phyloP scores from a whole-genome alignment of 306 rosid species.

The Potentilla sterilis region DNA sequence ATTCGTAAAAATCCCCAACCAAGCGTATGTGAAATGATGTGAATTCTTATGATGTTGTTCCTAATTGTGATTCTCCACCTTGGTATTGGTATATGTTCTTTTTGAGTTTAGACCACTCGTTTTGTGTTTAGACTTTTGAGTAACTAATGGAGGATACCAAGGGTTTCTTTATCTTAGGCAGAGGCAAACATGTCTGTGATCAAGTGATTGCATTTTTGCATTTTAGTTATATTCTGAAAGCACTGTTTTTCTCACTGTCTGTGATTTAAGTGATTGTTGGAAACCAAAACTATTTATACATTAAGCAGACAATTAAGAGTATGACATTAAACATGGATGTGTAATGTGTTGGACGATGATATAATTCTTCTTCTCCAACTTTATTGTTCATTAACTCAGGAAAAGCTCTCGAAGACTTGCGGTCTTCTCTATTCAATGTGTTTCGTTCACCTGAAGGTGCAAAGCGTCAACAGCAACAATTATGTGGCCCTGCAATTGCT shows the following conservation, averaged over 20 bases:
- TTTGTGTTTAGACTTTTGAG: neutral
- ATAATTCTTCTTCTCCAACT: constrained; percentile 8
- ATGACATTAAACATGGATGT: constrained; percentile 1
- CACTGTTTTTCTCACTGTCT: neutral
- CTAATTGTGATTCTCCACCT: neutral
- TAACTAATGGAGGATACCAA: neutral
- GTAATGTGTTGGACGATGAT: neutral
- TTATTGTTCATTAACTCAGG: constrained; percentile 37
- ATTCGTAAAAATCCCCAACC: neutral
- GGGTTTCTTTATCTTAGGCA: neutral
- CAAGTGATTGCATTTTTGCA: neutral
- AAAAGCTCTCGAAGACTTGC: constrained; percentile 63
- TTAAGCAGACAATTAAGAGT: neutral
- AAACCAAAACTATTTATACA: neutral
- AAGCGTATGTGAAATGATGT: neutral
- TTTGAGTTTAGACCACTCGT: neutral
- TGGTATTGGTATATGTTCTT: neutral
- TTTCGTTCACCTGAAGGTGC: constrained; percentile 64
- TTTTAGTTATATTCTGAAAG: neutral
- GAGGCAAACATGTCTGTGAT: neutral
- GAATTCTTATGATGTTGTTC: neutral
- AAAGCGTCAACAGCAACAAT: constrained; percentile 61
- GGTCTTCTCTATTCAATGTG: constrained; percentile 58
- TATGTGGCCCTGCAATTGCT: constrained; percentile 70
- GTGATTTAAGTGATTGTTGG: neutral